Conservation (phyloP, 345 rosid genomes). For the Clarkia xantiana region DNA sequence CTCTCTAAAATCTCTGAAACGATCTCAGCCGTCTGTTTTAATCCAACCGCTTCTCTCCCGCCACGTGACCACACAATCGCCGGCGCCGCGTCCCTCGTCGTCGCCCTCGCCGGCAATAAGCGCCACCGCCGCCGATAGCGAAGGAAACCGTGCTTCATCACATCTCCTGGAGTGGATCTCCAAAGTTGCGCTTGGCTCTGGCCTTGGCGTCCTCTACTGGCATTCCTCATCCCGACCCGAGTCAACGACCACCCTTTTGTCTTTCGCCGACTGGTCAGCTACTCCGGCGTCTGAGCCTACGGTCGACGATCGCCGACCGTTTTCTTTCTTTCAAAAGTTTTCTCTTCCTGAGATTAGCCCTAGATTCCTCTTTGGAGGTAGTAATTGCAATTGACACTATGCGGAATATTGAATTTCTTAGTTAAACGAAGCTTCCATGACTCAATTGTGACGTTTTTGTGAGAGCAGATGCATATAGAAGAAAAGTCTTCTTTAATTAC, state of each 20-base stretch:
- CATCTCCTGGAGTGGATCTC: conserved; percentile 37
- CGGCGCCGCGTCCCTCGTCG: conserved; percentile 11
- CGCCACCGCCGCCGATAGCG: not conserved
- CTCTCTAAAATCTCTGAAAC: conserved; percentile 10
- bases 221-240: conserved; percentile 11
- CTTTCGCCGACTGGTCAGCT: conserved; percentile 37
- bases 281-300: conserved; percentile 11
- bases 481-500: conserved; percentile 79
- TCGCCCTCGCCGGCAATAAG: not conserved
- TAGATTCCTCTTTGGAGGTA: conserved; percentile 52
- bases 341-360: conserved; percentile 54
- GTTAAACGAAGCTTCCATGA: not conserved
- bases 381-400: not conserved
- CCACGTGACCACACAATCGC: conserved; percentile 18
- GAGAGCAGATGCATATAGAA: conserved; percentile 55
- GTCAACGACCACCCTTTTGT: conserved; percentile 15
- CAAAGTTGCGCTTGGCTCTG: conserved; percentile 36
- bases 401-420: too few species aligned
- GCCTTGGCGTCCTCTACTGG: conserved; percentile 46
- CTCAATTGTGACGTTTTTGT: not conserved
- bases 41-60: conserved; percentile 37
- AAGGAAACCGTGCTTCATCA: conserved; percentile 3
- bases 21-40: conserved; percentile 26
- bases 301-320: conserved; percentile 14
- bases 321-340: conserved; percentile 29